Percentiles rank a stretch among this genome's conserved stretches.
Conservation (phyloP, 1,139 yeast species). For the Tardiomyces depauwii region DNA sequence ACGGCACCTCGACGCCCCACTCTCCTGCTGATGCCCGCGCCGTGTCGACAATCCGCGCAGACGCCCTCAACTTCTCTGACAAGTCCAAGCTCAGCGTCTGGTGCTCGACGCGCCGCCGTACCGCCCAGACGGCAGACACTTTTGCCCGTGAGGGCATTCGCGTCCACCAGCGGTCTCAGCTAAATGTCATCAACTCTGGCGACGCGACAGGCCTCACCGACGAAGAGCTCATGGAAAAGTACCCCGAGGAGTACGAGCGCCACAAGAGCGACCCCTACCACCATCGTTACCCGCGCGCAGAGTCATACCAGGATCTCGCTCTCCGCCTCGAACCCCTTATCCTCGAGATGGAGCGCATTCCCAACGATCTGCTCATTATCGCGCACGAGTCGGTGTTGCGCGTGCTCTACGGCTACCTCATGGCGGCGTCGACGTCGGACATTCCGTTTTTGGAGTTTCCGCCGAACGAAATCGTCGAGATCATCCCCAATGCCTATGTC, state of each 20-base stretch:
- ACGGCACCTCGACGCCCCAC: constrained; percentile 17
- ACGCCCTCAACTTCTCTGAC: constrained; percentile 12
- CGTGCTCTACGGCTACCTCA: constrained; percentile 84
- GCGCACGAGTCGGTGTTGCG: constrained; percentile 88
- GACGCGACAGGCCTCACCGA: constrained; percentile 57
- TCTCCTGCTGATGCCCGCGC: constrained; percentile 17
- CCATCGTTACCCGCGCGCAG: constrained; percentile 84
- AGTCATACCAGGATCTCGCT: constrained; percentile 92
- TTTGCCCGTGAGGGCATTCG: constrained; percentile 50
- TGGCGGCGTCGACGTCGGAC: constrained; percentile 83
- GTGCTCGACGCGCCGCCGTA: constrained; percentile 85
- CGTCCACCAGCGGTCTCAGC: constrained; percentile 65
- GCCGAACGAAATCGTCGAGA: constrained; percentile 73
- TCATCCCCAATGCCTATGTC: constrained; percentile 78
- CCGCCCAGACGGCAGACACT: constrained; percentile 64
- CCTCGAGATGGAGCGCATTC: constrained; percentile 84
- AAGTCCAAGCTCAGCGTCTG: constrained; percentile 45
- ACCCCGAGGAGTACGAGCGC: constrained; percentile 59
- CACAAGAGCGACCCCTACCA: constrained; percentile 78
- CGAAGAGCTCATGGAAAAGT: constrained; percentile 45
- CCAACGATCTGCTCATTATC: constrained; percentile 77
- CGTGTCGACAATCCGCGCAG: constrained; percentile 16
- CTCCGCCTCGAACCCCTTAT: constrained; percentile 88
- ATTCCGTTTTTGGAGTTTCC: constrained; percentile 73
- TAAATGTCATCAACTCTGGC: constrained; percentile 90